Evolutionary conservation across 169 alveolate species (phyloP).

Genomic region (Plasmodium fragile): DNA sequence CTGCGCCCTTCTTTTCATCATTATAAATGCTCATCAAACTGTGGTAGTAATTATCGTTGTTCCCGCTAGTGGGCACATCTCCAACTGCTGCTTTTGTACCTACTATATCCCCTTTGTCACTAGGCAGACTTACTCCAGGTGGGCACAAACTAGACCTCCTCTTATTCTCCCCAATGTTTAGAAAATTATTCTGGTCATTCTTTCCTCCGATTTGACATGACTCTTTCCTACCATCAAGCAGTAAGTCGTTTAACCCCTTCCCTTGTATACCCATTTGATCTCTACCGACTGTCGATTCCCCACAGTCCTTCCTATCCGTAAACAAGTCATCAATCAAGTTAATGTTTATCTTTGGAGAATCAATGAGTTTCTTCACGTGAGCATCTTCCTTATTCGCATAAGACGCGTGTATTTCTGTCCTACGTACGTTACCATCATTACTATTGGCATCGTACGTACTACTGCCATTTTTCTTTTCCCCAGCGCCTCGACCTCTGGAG

Average conservation of each 20-base stretch:
- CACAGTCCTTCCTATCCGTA: not conserved
- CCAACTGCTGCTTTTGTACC: not conserved
- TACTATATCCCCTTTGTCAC: not conserved
- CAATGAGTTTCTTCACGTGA: not conserved
- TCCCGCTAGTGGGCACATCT: not conserved
- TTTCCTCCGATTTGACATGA: not conserved
- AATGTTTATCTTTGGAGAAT: not conserved
- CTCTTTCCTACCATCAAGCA: not conserved
- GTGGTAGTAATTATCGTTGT: not conserved
- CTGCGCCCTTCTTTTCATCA: not conserved
- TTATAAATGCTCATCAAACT: not conserved
- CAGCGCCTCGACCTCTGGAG: not conserved
- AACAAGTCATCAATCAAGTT: constrained; percentile 21
- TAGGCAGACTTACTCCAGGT: not conserved
- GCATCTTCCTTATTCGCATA: not conserved
- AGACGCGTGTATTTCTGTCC: not conserved
- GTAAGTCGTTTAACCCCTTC: not conserved
- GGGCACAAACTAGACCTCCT: not conserved
- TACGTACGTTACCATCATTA: not conserved
- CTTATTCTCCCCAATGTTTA: not conserved
- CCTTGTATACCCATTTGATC: not conserved
- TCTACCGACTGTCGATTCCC: not conserved
- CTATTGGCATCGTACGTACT: constrained; percentile 6
- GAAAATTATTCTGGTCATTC: not conserved
- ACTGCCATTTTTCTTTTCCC: not conserved